Conservation (phyloP, 352 stramenopile genomes). For the Pythium volutum region DNA sequence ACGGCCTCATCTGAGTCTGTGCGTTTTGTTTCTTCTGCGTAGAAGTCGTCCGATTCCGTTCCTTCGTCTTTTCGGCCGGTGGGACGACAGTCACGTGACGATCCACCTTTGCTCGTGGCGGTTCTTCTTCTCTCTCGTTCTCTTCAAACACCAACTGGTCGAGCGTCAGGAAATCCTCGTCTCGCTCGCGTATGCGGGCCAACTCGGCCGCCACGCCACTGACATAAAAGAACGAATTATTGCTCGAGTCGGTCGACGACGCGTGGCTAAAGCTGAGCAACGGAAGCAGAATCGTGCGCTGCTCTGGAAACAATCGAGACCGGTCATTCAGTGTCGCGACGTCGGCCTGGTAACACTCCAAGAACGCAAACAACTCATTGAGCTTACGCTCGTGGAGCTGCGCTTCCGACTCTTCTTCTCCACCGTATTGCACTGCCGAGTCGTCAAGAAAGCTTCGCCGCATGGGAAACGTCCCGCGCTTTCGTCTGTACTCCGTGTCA, state of each 20-base stretch:
- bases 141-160: slow-evolving; percentile 25
- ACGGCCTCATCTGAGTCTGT: neutral
- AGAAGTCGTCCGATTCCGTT: neutral
- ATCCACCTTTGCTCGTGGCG: neutral
- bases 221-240: slow-evolving; percentile 19
- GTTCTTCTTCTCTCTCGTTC: neutral
- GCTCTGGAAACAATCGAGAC: slow-evolving; percentile 30
- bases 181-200: neutral
- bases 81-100: neutral
- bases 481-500: slow-evolving; percentile 13
- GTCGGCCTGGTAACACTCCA: slow-evolving; percentile 31
- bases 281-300: slow-evolving; percentile 32
- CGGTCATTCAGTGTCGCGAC: slow-evolving; percentile 26
- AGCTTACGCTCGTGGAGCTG: slow-evolving; percentile 14
- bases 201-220: slow-evolving; percentile 7
- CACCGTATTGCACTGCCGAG: neutral
- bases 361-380: slow-evolving; percentile 31
- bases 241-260: slow-evolving; percentile 10
- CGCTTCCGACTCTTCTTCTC: neutral
- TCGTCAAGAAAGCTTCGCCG: slow-evolving; percentile 17
- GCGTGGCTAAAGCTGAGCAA: slow-evolving; percentile 27
- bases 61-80: neutral
- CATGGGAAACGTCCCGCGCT: slow-evolving; percentile 17
- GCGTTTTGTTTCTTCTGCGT: neutral
- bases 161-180: slow-evolving; percentile 25